A percentile compares a stretch with the other conserved stretches of the same genome.
phyloP scores from a whole-genome alignment of 2,329 filamentous ascomycete species.

The Diplodia intermedia region DNA sequence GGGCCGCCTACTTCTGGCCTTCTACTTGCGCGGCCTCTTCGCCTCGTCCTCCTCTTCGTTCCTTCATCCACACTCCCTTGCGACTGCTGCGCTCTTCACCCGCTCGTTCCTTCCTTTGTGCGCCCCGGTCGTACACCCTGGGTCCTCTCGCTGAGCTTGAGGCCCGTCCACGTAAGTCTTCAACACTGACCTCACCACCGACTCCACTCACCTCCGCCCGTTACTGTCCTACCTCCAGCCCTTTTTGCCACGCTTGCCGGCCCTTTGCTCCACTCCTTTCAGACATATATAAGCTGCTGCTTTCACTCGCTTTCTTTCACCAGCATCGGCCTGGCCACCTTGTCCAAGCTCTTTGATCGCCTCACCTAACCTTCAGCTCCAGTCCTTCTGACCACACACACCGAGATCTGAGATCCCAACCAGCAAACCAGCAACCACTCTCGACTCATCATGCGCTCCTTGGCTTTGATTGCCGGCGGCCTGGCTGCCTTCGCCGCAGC shows the following conservation, averaged over 20 bases:
- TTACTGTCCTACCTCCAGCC: constrained; percentile 7
- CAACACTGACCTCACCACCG: neutral
- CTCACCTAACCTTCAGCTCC: neutral
- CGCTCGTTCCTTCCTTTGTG: constrained; percentile 10
- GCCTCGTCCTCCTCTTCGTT: neutral
- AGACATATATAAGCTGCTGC: constrained; percentile 1
- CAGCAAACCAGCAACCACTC: neutral
- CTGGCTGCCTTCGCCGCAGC: constrained; percentile 17
- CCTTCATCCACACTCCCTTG: constrained; percentile 1
- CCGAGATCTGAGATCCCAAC: constrained; percentile 4
- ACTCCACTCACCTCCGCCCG: neutral
- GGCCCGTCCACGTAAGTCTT: constrained; percentile 27
- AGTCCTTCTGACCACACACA: constrained; percentile 8
- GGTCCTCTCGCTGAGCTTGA: constrained; percentile 26
- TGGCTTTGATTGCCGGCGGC: neutral
- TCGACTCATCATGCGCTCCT: constrained; percentile 25
- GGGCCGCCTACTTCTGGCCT: constrained; percentile 8
- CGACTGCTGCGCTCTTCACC: neutral
- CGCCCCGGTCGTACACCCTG: constrained; percentile 15
- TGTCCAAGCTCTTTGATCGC: constrained; percentile 9
- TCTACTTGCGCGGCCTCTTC: neutral
- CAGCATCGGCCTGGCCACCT: neutral
- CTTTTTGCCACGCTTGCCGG: constrained; percentile 1
- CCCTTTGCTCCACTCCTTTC: neutral
- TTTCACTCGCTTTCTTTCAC: neutral